These are phyloP conservation scores for Hypoxylon lienhwacheense DNA, from an alignment of 495 filamentous ascomycete species.

Conservation along the genomic window DNA sequence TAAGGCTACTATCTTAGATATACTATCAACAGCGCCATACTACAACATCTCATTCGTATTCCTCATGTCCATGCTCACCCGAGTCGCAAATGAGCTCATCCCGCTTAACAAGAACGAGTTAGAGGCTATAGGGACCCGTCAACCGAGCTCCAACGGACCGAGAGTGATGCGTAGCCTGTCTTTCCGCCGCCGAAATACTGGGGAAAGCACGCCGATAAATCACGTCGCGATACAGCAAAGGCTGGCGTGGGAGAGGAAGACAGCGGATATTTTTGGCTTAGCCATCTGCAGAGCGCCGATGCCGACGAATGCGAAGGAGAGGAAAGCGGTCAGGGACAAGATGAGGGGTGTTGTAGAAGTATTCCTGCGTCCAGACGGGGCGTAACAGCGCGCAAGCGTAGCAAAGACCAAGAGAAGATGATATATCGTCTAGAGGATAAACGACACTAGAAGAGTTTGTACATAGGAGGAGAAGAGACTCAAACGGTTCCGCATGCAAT, in stretches of 20 bases:
- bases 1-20: conserved; percentile 69
- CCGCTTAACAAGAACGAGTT: conserved; percentile 44
- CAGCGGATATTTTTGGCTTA: conserved; percentile 51
- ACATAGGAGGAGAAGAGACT: no score
- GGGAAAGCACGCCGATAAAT: conserved; percentile 34
- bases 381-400: no score
- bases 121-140: conserved; percentile 32
- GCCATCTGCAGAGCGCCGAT: conserved; percentile 48
- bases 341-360: conserved; percentile 46
- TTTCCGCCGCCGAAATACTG: conserved; percentile 45
- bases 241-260: conserved; percentile 47
- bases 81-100: conserved; percentile 50
- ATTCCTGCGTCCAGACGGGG: conserved; percentile 38
- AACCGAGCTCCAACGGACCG: conserved; percentile 24
- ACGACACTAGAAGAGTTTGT: no score
- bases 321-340: conserved; percentile 49
- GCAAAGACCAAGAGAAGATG: no score
- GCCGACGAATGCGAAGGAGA: conserved; percentile 51
- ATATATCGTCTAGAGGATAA: no score
- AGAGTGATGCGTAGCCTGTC: conserved; percentile 43
- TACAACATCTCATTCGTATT: conserved; percentile 88
- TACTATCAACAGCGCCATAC: conserved; percentile 67
- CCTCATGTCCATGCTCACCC: conserved; percentile 71
- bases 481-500: no score
- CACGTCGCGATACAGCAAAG: conserved; percentile 43